Base-by-base conservation (phyloP, 2,329 filamentous ascomycete genomes). In the Fusarium humuli region DNA sequence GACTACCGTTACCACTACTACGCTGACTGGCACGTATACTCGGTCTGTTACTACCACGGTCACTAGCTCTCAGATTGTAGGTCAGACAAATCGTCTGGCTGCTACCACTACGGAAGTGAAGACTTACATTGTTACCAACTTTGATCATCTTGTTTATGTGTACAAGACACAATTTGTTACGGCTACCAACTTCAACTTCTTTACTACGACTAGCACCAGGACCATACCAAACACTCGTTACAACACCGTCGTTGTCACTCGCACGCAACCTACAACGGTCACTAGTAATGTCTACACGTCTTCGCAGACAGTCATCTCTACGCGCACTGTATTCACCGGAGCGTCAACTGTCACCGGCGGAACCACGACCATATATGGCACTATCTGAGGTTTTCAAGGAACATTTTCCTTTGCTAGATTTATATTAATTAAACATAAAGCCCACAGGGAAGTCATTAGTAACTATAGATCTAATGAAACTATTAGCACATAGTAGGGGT, bases 1-100 rank as follows among this genome's bases (percentile, higher is more conserved):
- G 7, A 46, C n/a, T 6, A n/a, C 12, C 2, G 8, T 45, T 6
- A 1, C 29, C 18, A 25, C 32, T 1, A 30, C 45, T 3, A 12
- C 18, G 0, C 37, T 14, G 9, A 46, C 29, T 2, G 37, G 30
- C 1, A 32, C 13, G 3, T 44, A 12, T 1, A 45, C 4, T 4
- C 29, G 22, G 1, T 32, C 20, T 4, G 13, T 3, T 0, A 57
- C 41, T 2, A 45, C 20, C 0, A 56, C 23, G 0, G 20, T 23
- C 7, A 60, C 57, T 12, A 25, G 18, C 5, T 37, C 9, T 10
- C 23, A 20, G 9, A 60, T 30, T 1, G 4, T 46, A 3, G 29
- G n/a, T 0, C 11, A 45, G 4, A 60, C 50, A 1, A 20, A 25
- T 13, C n/a, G 3, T 1, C 16, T 16, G 4, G 29, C 12, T 6